Base-by-base conservation (phyloP, 2,329 filamentous ascomycete species). In the Coniochaeta pulveracea region DNA sequence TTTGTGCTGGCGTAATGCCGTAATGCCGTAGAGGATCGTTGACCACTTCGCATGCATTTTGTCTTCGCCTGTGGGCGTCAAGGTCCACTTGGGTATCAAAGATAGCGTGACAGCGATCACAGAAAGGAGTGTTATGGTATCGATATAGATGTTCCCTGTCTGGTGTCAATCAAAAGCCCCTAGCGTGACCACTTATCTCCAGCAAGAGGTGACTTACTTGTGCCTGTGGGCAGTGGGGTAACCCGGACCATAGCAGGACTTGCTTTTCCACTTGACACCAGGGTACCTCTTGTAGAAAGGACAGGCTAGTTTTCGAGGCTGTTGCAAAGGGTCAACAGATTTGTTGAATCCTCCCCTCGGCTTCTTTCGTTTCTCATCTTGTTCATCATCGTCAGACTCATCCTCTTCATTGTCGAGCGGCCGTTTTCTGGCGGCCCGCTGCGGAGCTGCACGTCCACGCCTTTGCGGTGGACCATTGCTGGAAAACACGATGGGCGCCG, bases 261-360 rank as follows among this genome's bases (percentile, higher is more conserved):
- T 22, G 14, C 24, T 11, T 7, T 34, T 26, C 32, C 32, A 34
- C 32, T 34, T 34, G 11, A 17, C 19, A 3, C 16, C 32, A 3
- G 32, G 19, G 18, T 34, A 34, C n/a, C 25, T 25, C 32, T 34
- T 34, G 32, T 19, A 34, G 23, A 34, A 34, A 24, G 32, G 32
- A 10, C 32, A 34, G 15, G 32, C 32, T 23, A 23, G 21, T 23
- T n/a, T 23, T 23, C 21, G n/a, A 23, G 21, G n/a, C 21, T 23
- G n/a, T 23, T 8, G 21, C 21, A 23, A 8, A 8, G 21, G 8
- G n/a, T 23, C 21, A n/a, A 8, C 8, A n/a, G 21, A n/a, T n/a
- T n/a, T n/a, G n/a, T n/a, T n/a, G n/a, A n/a, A n/a, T n/a, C n/a
- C n/a, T 23, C 21, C 21, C 8, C n/a, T n/a, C n/a, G 26, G 26